Evolutionary conservation across 140 eudicot species (phyloP), one percentile per base, ranked within the genome.

Genomic region (Stevia rebaudiana): DNA sequence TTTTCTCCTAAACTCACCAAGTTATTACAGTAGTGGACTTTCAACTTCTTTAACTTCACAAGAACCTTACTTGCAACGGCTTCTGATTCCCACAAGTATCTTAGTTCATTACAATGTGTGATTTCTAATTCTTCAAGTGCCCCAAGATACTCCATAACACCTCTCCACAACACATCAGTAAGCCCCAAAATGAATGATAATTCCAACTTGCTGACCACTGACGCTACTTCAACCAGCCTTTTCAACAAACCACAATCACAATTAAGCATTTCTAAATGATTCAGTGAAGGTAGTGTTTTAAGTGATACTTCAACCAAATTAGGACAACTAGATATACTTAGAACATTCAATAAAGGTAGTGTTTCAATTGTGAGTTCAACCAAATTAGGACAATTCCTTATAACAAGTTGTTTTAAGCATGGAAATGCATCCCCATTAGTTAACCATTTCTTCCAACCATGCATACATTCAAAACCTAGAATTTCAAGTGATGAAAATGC

Each of bases 381-480:
- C 37, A 65, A 65, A 5, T 16, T 33, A 48, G 61, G 48, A 49
- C 71, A 65, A 11, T 49, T 1, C 1, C 11, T 7, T 46, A 65
- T 65, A 18, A 3, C 0, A 65, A 65, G 60, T 33, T 65, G 5
- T 49, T 35, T 5, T 6, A 65, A 46, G 61, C 15, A 12, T 33
- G 71, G 71, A 49, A 68, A 68, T 15, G 16, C 53, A 40, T 4
- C 43, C 4, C 30, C 19, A 19, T 31, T 17, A 9, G 33, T 30
- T 13, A 40, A 53, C 73, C 73, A 68, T 35, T 16, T 40, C 60
- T 49, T 7, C 71, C 71, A 65, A 36, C 71, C 61, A 15, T 0
- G 6, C 61, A 50, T 49, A 49, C 33, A 5, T 6, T 6, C 0
- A 25, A 63, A 63, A 0, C 40, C 24, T 15, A 63, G 9, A 42